These are phyloP conservation scores for Hyphodiscus sp. DNA, from an alignment of 2,329 filamentous ascomycete genomes.

Conservation along the genomic window DNA sequence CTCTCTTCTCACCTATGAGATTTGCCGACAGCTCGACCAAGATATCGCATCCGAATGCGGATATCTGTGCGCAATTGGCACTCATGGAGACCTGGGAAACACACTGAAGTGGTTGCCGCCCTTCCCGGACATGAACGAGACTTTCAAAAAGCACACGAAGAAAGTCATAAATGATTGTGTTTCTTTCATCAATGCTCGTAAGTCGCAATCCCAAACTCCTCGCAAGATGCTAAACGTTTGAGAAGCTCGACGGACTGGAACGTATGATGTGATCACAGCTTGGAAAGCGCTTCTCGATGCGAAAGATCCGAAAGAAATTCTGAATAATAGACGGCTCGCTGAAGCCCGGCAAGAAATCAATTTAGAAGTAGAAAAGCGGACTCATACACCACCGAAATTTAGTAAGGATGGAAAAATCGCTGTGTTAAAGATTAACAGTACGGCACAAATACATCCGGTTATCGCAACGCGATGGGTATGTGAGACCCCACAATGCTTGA, in stretches of 20 bases:
- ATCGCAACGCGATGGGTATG: conserved; percentile 57
- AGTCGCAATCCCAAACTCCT: not conserved
- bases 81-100: conserved; percentile 60
- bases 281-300: conserved; percentile 53
- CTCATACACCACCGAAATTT: conserved; percentile 57
- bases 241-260: conserved; percentile 48
- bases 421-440: conserved; percentile 53
- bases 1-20: conserved; percentile 55
- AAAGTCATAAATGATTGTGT: conserved; percentile 58
- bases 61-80: conserved; percentile 59
- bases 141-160: conserved; percentile 55
- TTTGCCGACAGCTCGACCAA: conserved; percentile 51
- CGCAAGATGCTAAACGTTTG: not conserved
- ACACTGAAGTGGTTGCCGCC: conserved; percentile 58
- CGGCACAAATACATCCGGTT: conserved; percentile 58
- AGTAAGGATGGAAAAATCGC: conserved; percentile 56
- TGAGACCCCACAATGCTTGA: no score
- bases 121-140: conserved; percentile 57
- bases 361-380: conserved; percentile 53
- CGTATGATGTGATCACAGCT: conserved; percentile 52
- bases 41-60: conserved; percentile 43
- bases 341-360: conserved; percentile 53
- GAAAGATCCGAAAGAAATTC: conserved; percentile 43
- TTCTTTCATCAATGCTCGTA: conserved; percentile 54
- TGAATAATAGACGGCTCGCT: conserved; percentile 42